Conservation (phyloP, 2,329 filamentous ascomycete genomes). For the Tolypocladium nubicola region DNA sequence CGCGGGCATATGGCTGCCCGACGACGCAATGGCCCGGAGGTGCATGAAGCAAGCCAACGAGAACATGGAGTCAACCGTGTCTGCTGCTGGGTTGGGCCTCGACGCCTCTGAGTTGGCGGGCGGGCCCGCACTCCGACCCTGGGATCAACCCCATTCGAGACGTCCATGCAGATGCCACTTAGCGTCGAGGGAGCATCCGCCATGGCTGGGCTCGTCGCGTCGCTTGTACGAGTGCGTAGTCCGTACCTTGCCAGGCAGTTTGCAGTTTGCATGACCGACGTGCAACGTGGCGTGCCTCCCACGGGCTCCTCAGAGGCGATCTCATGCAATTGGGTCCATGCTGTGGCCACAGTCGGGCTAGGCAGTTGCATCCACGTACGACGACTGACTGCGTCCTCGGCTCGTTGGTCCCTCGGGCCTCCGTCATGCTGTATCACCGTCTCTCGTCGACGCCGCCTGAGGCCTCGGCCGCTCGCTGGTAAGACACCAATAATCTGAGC, state of each 20-base stretch:
- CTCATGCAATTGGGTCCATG: background rate
- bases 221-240: conserved; percentile 1
- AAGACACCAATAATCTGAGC: background rate
- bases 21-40: conserved; percentile 7
- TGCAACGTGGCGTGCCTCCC: conserved; percentile 25
- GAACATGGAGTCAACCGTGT: background rate
- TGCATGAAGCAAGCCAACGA: conserved; percentile 3
- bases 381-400: background rate
- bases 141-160: conserved; percentile 2
- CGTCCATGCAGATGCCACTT: conserved; percentile 4
- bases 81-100: conserved; percentile 6
- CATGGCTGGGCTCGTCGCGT: conserved; percentile 3
- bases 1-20: conserved; percentile 17
- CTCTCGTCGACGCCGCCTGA: background rate
- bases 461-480: background rate
- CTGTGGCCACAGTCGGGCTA: background rate
- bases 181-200: conserved; percentile 7
- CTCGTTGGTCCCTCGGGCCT: background rate
- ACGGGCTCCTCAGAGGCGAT: background rate
- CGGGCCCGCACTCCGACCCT: background rate
- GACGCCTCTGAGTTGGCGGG: conserved; percentile 5
- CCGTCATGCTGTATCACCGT: background rate
- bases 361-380: background rate
- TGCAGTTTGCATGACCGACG: conserved; percentile 15
- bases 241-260: background rate